phyloP scores from a whole-genome alignment of 768 basidiomycete genomes.

The Lactarius deliciosus region DNA sequence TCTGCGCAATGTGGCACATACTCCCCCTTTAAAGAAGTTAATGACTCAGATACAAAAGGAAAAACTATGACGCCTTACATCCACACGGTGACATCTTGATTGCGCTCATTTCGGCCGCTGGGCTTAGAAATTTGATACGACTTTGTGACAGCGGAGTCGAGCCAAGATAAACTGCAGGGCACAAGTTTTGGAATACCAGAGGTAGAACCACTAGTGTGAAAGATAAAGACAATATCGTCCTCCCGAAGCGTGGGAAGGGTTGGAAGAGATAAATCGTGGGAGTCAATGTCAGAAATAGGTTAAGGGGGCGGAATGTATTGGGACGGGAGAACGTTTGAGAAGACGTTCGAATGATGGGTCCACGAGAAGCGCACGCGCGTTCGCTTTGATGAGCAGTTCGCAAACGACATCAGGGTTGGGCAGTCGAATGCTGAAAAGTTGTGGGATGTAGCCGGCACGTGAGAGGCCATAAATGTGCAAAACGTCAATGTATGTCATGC shows the following conservation, averaged over 20 bases:
- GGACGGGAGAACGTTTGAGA: slow-evolving; percentile 48
- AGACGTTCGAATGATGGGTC: slow-evolving; percentile 54
- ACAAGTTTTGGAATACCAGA: slow-evolving; percentile 83
- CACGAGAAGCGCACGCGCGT: slow-evolving; percentile 63
- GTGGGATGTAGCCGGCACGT: slow-evolving; percentile 74
- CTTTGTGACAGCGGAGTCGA: slow-evolving; percentile 61
- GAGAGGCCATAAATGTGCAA: slow-evolving; percentile 74
- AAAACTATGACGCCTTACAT: slow-evolving; percentile 51
- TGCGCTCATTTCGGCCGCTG: slow-evolving; percentile 39
- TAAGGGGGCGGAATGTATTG: slow-evolving; percentile 45
- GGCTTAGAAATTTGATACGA: slow-evolving; percentile 53
- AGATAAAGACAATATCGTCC: slow-evolving; percentile 59
- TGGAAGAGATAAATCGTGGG: slow-evolving; percentile 44
- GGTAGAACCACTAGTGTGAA: slow-evolving; percentile 81
- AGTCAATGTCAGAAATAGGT: slow-evolving; percentile 41
- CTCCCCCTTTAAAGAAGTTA: slow-evolving; percentile 58
- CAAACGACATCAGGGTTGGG: slow-evolving; percentile 70
- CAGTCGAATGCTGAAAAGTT: slow-evolving; percentile 74
- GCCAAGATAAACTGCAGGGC: slow-evolving; percentile 66
- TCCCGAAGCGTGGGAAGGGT: slow-evolving; percentile 39
- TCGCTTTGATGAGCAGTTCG: slow-evolving; percentile 63
- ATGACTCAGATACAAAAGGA: slow-evolving; percentile 35
- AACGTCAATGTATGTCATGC: slow-evolving; percentile 68
- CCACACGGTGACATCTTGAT: slow-evolving; percentile 68
- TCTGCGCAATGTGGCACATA: slow-evolving; percentile 82